Conservation (phyloP, 179 eudicot genomes). For the Silene vulgaris region DNA sequence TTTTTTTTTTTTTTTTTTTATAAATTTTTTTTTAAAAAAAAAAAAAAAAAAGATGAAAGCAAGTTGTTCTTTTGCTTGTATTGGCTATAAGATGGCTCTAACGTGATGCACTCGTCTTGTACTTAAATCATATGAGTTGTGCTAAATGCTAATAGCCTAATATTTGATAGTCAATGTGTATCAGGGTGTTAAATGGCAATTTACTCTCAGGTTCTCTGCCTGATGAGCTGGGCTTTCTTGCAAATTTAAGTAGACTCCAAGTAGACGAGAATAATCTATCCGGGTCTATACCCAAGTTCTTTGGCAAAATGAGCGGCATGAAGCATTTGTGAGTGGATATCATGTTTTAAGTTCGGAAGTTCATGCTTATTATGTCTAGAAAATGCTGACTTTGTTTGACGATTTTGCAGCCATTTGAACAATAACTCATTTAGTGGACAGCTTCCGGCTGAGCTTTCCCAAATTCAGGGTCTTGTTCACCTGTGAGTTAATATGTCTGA, state of each 20-base stretch:
- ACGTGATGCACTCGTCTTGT: neutral
- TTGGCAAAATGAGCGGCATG: constrained; percentile 39
- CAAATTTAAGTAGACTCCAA: constrained; percentile 76
- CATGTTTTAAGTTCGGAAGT: neutral
- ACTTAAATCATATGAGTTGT: neutral
- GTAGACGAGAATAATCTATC: constrained; percentile 83
- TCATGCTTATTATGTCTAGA: neutral
- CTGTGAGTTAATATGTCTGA: constrained; percentile 46
- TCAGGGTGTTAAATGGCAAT: constrained; percentile 95
- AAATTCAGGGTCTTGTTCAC: constrained; percentile 49
- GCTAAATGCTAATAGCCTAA: constrained; percentile 6
- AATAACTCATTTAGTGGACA: constrained; percentile 79
- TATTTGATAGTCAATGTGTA: constrained; percentile 12
- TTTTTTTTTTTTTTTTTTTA: too few relatives aligned
- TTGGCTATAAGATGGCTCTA: neutral
- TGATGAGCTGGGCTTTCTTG: constrained; percentile 74
- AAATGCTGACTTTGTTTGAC: constrained; percentile 4
- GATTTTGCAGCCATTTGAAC: constrained; percentile 67
- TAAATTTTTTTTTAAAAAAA: too few relatives aligned
- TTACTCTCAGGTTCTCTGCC: constrained; percentile 76
- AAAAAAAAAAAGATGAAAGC: neutral
- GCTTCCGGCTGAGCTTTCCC: constrained; percentile 59
- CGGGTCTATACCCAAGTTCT: constrained; percentile 72
- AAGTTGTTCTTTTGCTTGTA: neutral
- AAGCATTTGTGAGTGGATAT: constrained; percentile 37